Conservation (phyloP, 116 monocot genomes). For the Papilionanthe hybrid region DNA sequence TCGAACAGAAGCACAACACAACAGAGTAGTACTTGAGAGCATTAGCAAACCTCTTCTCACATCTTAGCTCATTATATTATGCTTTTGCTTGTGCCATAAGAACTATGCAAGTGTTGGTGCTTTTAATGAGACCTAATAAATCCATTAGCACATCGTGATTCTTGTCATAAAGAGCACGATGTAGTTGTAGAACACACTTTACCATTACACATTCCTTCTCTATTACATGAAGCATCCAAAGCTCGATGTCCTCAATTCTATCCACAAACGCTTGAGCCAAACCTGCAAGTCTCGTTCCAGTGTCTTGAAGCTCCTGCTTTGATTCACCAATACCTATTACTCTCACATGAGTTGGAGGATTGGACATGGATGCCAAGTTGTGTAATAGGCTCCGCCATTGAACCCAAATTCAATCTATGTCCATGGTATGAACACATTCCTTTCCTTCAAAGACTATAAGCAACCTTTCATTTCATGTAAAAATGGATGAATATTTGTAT, state of each 20-base stretch:
- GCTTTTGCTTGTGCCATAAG: constrained; percentile 68
- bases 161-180: constrained; percentile 53
- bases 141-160: constrained; percentile 29
- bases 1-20: constrained; percentile 57
- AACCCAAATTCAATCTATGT: too few species aligned
- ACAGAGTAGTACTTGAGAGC: constrained; percentile 64
- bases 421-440: too few species aligned
- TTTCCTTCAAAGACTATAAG: constrained; percentile 51
- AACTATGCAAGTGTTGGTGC: constrained; percentile 64
- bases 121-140: constrained; percentile 53
- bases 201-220: constrained; percentile 70
- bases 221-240: constrained; percentile 98
- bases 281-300: constrained; percentile 51
- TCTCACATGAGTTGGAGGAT: constrained; percentile 66
- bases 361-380: constrained; percentile 53
- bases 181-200: constrained; percentile 64
- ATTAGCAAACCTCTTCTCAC: constrained; percentile 53
- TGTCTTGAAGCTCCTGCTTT: constrained; percentile 63
- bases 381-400: constrained; percentile 83
- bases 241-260: constrained; percentile 68
- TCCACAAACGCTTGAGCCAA: constrained; percentile 63
- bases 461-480: constrained; percentile 73
- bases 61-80: constrained; percentile 39
- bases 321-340: constrained; percentile 78
- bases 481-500: constrained; percentile 76